These are phyloP conservation scores for Penicillium sp. DNA, from an alignment of 2,329 filamentous ascomycete genomes.

Conservation along the genomic window DNA sequence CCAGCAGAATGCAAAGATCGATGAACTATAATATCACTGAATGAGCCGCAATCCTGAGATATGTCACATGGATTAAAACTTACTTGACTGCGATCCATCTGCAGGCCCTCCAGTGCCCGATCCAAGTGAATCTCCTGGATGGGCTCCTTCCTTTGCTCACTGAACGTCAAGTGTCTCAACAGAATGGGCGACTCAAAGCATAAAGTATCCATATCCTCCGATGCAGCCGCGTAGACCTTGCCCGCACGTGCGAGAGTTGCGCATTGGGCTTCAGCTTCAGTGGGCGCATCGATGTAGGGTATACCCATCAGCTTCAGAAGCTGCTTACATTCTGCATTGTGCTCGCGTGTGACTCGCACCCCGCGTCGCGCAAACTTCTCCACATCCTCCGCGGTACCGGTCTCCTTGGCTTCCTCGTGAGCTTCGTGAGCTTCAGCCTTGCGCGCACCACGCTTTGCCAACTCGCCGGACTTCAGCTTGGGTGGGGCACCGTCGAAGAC, in stretches of 20 bases:
- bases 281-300: constrained; percentile 91
- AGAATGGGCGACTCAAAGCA: constrained; percentile 93
- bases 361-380: constrained; percentile 96
- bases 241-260: constrained; percentile 84
- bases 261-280: constrained; percentile 96
- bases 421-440: constrained; percentile 89
- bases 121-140: constrained; percentile 93
- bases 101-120: constrained; percentile 80
- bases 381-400: constrained; percentile 92
- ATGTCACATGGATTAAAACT: constrained; percentile 8
- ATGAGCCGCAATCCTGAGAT: constrained; percentile 5
- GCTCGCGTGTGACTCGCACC: constrained; percentile 91
- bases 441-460: constrained; percentile 92
- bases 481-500: constrained; percentile 97
- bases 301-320: constrained; percentile 94
- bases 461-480: constrained; percentile 94
- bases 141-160: constrained; percentile 94
- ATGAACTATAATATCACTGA: constrained; percentile 68
- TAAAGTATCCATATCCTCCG: constrained; percentile 98
- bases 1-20: constrained; percentile 94
- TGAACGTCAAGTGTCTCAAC: constrained; percentile 90
- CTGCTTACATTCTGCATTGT: constrained; percentile 91
- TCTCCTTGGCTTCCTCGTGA: constrained; percentile 94
- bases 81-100: constrained; percentile 86
- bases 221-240: constrained; percentile 95